Conservation (phyloP, 768 basidiomycete species). For the Crucibulum laeve region DNA sequence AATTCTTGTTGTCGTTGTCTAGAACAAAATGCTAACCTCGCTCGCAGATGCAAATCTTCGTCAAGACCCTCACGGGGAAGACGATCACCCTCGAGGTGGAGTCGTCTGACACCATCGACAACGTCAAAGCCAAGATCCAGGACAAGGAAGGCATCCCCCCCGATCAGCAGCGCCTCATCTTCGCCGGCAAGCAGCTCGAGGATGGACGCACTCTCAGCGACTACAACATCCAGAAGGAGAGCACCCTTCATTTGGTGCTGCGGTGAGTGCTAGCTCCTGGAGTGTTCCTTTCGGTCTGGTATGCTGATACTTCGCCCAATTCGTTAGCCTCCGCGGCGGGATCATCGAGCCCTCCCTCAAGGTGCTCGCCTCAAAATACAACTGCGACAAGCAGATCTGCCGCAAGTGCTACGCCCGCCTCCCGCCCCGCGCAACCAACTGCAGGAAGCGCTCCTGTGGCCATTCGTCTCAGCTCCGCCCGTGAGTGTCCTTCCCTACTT, state of each 20-base stretch:
- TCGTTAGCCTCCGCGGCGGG: constrained; percentile 85
- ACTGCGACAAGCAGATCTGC: constrained; percentile 99
- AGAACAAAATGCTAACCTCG: no score
- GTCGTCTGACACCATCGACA: constrained; percentile 95
- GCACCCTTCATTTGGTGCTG: constrained; percentile 95
- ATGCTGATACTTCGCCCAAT: neutral
- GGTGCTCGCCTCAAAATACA: constrained; percentile 95
- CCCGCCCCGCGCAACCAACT: constrained; percentile 99
- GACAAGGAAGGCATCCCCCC: constrained; percentile 78
- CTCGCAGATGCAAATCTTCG: constrained; percentile 54
- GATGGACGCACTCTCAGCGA: constrained; percentile 95
- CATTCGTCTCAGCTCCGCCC: constrained; percentile 83
- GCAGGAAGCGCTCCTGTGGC: constrained; percentile 92
- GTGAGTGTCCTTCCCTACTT: constrained; percentile 5
- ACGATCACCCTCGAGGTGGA: constrained; percentile 99
- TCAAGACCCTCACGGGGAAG: constrained; percentile 89
- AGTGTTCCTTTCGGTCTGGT: neutral
- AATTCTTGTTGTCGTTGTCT: no score
- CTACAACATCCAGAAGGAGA: constrained; percentile 99
- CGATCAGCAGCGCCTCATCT: constrained; percentile 93
- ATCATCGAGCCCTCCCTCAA: constrained; percentile 99
- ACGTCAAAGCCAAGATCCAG: constrained; percentile 78
- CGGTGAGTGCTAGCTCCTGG: constrained; percentile 47
- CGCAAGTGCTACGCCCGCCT: constrained; percentile 99
- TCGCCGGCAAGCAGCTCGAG: constrained; percentile 98